Percentiles rank a stretch among this genome's conserved stretches.
phyloP scores from a whole-genome alignment of 2,329 filamentous ascomycete species.

The Fusarium incarnatum region DNA sequence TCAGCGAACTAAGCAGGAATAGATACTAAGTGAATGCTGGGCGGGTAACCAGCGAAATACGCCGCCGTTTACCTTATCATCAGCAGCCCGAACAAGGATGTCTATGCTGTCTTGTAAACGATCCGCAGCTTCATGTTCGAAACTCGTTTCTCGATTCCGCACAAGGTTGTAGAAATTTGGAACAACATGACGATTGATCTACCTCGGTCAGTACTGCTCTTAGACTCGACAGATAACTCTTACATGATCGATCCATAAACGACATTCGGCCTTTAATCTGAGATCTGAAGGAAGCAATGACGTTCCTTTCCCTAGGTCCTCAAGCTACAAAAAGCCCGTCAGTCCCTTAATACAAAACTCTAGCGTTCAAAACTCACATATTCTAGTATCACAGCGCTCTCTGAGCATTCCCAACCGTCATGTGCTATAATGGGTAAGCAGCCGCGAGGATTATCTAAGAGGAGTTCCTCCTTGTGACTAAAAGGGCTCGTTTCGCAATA shows the following conservation, averaged over 20 bases:
- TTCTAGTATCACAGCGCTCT: constrained; percentile 86
- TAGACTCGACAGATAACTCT: not conserved
- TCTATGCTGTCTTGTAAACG: constrained; percentile 75
- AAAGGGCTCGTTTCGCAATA: constrained; percentile 89
- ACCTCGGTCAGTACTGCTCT: not conserved
- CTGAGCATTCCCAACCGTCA: constrained; percentile 84
- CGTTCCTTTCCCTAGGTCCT: constrained; percentile 73
- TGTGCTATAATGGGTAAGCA: constrained; percentile 82
- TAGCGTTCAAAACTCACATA: constrained; percentile 66
- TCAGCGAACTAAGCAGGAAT: not conserved
- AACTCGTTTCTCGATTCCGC: constrained; percentile 69
- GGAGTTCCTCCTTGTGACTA: constrained; percentile 68
- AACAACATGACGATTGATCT: constrained; percentile 82
- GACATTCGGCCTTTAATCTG: constrained; percentile 76
- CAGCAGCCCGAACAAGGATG: constrained; percentile 60
- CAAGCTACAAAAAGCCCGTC: constrained; percentile 61
- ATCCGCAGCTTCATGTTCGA: constrained; percentile 68
- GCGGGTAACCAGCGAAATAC: not conserved
- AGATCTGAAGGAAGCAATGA: constrained; percentile 73
- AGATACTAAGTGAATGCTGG: not conserved
- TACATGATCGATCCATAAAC: constrained; percentile 85
- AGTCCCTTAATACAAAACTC: not conserved
- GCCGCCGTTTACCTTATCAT: constrained; percentile 52
- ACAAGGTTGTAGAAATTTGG: constrained; percentile 81
- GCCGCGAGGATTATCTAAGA: constrained; percentile 81